phyloP scores from a whole-genome alignment of 2,329 filamentous ascomycete genomes.

The Diplodia sapinea region DNA sequence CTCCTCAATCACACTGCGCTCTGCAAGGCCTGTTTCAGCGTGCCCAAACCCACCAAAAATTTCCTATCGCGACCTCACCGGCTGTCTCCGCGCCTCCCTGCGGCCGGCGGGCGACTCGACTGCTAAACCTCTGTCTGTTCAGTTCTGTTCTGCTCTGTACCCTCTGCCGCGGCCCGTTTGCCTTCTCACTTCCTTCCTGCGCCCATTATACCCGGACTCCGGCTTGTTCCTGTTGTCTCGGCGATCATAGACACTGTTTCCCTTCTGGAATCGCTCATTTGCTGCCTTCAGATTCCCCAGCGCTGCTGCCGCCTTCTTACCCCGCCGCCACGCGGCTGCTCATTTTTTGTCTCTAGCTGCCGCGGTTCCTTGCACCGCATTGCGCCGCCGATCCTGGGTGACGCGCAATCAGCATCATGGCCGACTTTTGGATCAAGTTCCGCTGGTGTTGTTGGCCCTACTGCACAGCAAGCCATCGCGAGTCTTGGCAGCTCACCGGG shows the following conservation, averaged over 20 bases:
- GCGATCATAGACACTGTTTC: conserved; percentile 8
- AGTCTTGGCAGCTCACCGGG: conserved; percentile 27
- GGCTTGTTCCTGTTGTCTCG: conserved; percentile 19
- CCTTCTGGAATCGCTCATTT: conserved; percentile 23
- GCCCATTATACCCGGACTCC: conserved; percentile 27
- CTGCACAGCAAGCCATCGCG: conserved; percentile 26
- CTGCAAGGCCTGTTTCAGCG: conserved; percentile 27
- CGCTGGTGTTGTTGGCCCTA: conserved; percentile 16
- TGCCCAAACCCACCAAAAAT: conserved; percentile 22
- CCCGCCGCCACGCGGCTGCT: conserved; percentile 16
- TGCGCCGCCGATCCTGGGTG: conserved; percentile 13
- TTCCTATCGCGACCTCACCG: conserved; percentile 12
- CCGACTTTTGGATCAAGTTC: neutral
- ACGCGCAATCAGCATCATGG: conserved; percentile 28
- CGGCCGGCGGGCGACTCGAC: too few relatives aligned
- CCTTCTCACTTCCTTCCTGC: conserved; percentile 7
- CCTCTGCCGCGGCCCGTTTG: too few relatives aligned
- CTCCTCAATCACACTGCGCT: conserved; percentile 30
- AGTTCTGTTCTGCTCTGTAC: neutral
- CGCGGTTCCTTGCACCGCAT: conserved; percentile 21
- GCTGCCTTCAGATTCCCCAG: conserved; percentile 13
- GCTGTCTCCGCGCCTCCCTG: conserved; percentile 1
- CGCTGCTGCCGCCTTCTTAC: conserved; percentile 11
- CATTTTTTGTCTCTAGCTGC: neutral
- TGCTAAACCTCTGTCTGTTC: conserved; percentile 11